Conservation (phyloP, 208 protist species). For the Acanthamoeba divionensis region DNA sequence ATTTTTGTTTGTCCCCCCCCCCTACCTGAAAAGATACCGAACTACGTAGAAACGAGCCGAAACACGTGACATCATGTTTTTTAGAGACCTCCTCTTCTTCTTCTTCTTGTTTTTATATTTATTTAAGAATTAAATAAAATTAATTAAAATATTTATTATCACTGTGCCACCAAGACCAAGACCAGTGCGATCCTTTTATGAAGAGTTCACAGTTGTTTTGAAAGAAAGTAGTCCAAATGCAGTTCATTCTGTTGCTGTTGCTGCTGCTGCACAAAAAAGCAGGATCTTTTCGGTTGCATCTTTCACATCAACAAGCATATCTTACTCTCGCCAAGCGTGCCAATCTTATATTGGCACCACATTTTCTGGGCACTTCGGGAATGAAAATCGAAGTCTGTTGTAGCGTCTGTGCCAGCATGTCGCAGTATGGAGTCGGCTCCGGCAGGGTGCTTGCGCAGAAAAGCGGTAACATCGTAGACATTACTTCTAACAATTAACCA, state of each 20-base stretch:
- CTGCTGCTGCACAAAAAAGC: neutral
- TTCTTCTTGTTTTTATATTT: too few species aligned
- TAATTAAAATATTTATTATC: neutral
- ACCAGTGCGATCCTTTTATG: neutral
- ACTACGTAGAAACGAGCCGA: too few species aligned
- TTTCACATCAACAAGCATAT: slow-evolving; percentile 10
- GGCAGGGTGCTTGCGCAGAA: neutral
- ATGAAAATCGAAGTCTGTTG: slow-evolving; percentile 2
- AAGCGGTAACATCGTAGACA: slow-evolving; percentile 31
- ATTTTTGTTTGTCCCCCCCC: too few species aligned
- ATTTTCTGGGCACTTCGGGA: neutral
- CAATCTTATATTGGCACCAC: neutral
- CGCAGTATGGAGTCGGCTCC: slow-evolving; percentile 23
- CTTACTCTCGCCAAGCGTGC: neutral
- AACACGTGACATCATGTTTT: too few species aligned
- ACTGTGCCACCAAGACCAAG: neutral
- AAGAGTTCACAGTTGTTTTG: neutral
- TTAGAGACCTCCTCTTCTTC: too few species aligned
- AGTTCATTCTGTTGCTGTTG: neutral
- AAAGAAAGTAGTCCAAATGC: neutral
- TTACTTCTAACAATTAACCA: slow-evolving; percentile 16
- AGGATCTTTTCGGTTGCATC: neutral
- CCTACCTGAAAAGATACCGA: too few species aligned
- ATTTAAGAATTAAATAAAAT: too few species aligned
- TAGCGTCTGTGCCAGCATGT: neutral